phyloP scores from a whole-genome alignment of 2,329 filamentous ascomycete genomes.

The Aspergillus luchuensis region DNA sequence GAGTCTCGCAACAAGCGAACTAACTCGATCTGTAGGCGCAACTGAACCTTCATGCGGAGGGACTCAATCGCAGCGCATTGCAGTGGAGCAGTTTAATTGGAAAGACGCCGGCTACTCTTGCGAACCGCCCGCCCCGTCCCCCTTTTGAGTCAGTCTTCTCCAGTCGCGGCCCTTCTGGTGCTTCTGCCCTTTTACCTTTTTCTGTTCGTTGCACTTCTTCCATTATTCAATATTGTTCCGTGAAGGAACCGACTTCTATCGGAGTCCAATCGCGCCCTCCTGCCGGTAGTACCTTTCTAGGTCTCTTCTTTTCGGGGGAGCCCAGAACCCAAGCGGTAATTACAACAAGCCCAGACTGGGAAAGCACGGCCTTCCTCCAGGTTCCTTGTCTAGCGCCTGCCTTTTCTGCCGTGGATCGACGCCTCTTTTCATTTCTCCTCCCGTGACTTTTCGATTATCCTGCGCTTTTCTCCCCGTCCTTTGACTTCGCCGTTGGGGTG shows the following conservation, averaged over 20 bases:
- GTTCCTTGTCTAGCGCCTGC: conserved; percentile 1
- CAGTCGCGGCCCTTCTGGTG: conserved; percentile 9
- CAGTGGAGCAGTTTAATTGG: conserved; percentile 17
- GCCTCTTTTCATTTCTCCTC: conserved; percentile 10
- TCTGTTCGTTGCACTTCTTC: background rate
- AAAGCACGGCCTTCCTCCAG: conserved; percentile 4
- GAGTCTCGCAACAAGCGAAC: background rate
- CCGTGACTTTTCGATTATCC: conserved; percentile 6
- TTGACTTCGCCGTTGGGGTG: conserved; percentile 3
- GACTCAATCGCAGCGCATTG: conserved; percentile 4
- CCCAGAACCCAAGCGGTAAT: background rate
- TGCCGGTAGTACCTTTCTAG: background rate
- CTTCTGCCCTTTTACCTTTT: conserved; percentile 7
- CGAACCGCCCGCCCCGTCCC: conserved; percentile 13
- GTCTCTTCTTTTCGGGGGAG: background rate
- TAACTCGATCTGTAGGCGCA: conserved; percentile 10
- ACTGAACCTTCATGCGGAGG: conserved; percentile 7
- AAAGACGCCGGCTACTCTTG: conserved; percentile 14
- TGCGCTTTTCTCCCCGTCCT: conserved; percentile 4
- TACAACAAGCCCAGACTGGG: background rate
- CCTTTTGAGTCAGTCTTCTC: conserved; percentile 8
- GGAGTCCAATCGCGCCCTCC: background rate
- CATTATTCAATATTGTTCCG: background rate
- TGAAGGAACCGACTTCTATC: background rate
- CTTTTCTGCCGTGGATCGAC: conserved; percentile 12